Conservation (phyloP, 192 early-diverging fungal genomes). For the Gigaspora rosea region DNA sequence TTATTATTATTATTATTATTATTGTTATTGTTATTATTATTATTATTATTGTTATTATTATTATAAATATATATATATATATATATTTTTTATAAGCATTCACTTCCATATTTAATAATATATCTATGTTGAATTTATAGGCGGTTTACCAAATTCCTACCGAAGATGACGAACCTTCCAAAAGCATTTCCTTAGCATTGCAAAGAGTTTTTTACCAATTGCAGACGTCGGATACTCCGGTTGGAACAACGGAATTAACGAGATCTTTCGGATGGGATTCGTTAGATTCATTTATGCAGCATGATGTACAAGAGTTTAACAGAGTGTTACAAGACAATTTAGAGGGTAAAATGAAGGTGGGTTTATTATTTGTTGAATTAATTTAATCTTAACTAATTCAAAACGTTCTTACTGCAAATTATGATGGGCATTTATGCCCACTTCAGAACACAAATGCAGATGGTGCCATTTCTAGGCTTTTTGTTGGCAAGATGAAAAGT, state of each 20-base stretch:
- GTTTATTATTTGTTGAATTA: not conserved
- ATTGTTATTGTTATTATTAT: too few species aligned
- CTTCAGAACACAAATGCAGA: slow-evolving; percentile 80
- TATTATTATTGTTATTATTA: not conserved
- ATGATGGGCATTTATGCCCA: too few species aligned
- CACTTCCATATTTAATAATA: not conserved
- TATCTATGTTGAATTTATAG: not conserved
- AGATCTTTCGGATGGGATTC: slow-evolving; percentile 99
- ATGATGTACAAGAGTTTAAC: slow-evolving; percentile 99
- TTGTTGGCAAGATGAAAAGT: slow-evolving; percentile 97
- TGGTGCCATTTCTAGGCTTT: slow-evolving; percentile 89
- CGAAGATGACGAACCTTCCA: slow-evolving; percentile 82
- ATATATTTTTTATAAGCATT: not conserved
- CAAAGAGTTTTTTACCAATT: slow-evolving; percentile 95
- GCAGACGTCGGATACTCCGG: slow-evolving; percentile 67
- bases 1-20: not conserved
- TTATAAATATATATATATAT: not conserved
- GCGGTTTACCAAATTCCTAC: slow-evolving; percentile 93
- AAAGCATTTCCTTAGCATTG: slow-evolving; percentile 85
- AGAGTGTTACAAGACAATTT: slow-evolving; percentile 95
- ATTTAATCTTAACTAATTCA: too few species aligned
- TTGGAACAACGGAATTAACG: slow-evolving; percentile 94
- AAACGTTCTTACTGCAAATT: too few species aligned
- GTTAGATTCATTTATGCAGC: slow-evolving; percentile 92
- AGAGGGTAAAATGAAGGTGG: slow-evolving; percentile 95